These are phyloP conservation scores for Albugo candida DNA, from an alignment of 352 stramenopile species.

Conservation along the genomic window DNA sequence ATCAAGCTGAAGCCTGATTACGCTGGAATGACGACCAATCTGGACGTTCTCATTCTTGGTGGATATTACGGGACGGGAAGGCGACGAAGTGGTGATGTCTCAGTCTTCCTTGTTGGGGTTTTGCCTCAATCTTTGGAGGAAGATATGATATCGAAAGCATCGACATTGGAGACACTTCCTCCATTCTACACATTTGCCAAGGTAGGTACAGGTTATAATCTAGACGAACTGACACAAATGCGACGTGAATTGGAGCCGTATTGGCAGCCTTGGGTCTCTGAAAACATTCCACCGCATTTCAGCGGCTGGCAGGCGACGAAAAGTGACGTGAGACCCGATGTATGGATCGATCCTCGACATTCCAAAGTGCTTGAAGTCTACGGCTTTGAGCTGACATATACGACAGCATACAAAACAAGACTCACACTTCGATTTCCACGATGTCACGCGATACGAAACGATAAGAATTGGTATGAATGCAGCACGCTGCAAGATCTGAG, in stretches of 20 bases:
- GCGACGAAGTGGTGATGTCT: slow-evolving; percentile 58
- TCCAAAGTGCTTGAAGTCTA: slow-evolving; percentile 75
- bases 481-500: slow-evolving; percentile 65
- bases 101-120: slow-evolving; percentile 58
- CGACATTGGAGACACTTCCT: slow-evolving; percentile 18
- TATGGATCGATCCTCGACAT: slow-evolving; percentile 65
- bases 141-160: slow-evolving; percentile 19
- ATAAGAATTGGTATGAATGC: slow-evolving; percentile 71
- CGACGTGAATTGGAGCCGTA: slow-evolving; percentile 55
- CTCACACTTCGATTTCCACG: slow-evolving; percentile 66
- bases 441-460: slow-evolving; percentile 59
- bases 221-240: slow-evolving; percentile 55
- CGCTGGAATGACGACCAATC: slow-evolving; percentile 62
- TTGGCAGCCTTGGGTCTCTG: slow-evolving; percentile 47
- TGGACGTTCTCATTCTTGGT: slow-evolving; percentile 63
- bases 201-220: slow-evolving; percentile 69
- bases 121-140: slow-evolving; percentile 41
- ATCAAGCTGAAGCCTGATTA: slow-evolving; percentile 80
- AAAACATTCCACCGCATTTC: slow-evolving; percentile 48
- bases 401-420: slow-evolving; percentile 57
- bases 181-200: slow-evolving; percentile 61
- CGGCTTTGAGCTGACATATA: slow-evolving; percentile 69
- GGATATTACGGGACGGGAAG: slow-evolving; percentile 62
- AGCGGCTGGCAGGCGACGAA: slow-evolving; percentile 64
- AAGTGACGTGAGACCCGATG: slow-evolving; percentile 47